Percentiles rank a stretch among this genome's conserved stretches.
Conservation (phyloP, 331 rosid genomes). For the Quercus lobata region DNA sequence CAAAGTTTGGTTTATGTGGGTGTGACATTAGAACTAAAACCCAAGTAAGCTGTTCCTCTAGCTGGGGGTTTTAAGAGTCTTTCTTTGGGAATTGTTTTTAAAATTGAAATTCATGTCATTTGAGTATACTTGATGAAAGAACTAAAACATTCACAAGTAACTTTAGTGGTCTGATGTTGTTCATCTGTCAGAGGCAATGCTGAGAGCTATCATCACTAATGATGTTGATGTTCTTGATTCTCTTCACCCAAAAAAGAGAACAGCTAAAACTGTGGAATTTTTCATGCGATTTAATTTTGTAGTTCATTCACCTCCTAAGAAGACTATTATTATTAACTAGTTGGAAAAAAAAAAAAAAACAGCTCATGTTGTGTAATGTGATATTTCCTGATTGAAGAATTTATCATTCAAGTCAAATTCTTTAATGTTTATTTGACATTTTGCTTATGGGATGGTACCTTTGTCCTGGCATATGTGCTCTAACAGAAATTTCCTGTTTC, state of each 20-base stretch:
- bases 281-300: not conserved
- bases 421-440: not conserved
- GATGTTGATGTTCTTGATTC: not conserved
- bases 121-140: not conserved
- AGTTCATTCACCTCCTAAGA: not conserved
- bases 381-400: not conserved
- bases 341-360: not conserved
- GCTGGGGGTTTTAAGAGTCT: not conserved
- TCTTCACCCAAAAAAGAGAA: not conserved
- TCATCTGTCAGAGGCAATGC: not conserved
- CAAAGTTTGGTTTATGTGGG: slow-evolving; percentile 56
- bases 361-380: not conserved
- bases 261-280: not conserved
- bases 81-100: not conserved
- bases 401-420: not conserved
- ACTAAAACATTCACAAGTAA: not conserved
- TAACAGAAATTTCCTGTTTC: slow-evolving; percentile 18
- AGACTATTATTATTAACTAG: not conserved
- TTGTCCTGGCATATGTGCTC: not conserved
- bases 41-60: slow-evolving; percentile 50
- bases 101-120: not conserved
- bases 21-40: slow-evolving; percentile 55
- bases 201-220: not conserved
- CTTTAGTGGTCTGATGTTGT: not conserved
- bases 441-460: not conserved